Evolutionary conservation across 768 basidiomycete genomes (phyloP), one percentile per base, ranked within the genome.

Genomic region (Gloeophyllum trabeum): DNA sequence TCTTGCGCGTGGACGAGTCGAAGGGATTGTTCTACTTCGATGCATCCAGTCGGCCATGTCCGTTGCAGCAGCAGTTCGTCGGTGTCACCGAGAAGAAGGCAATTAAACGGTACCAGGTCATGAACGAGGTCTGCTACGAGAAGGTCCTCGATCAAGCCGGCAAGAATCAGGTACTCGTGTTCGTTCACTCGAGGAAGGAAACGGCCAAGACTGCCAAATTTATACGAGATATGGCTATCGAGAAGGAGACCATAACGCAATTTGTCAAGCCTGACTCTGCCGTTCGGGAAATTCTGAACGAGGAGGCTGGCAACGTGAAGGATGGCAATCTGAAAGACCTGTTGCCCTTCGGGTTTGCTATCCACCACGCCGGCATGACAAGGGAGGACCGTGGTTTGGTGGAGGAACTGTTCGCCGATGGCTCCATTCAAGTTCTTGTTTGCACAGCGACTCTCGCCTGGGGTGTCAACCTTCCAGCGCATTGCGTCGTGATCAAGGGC

Each of bases 71-170:
- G 53, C 89, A 96, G 54, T 97, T 98, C 62, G 79, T 98, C 46
- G 96, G 96, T 32, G 79, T 99, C 44, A 97, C 94, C 1, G 96
- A 98, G 69, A 98, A 97, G 73, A 98, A 96, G 61, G 96, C 96
- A 0, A 97, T 98, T 71, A 97, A 94, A 60, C 80, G 96, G 4
- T 91, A 93, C 56, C 94, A 97, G 58, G 80, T 97, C 47, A 94
- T 89, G 74, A 99, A 99, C 61, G 93, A 98, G 57, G 92, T 98
- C 18, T 94, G 93, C 62, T 99, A 99, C 66, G 94, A 98, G 61
- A 99, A 98, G 65, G 85, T 97, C 2, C 75, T 98, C 19, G 92
- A 97, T 49, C 90, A 98, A 53, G 76, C 79, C 5, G 75, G 76
- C 39, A 90, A 89, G 66, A 88, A 93, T 46, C 92, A 94, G 57